phyloP scores from a whole-genome alignment of 2,329 filamentous ascomycete species.

The Aspergillus tubingensis region DNA sequence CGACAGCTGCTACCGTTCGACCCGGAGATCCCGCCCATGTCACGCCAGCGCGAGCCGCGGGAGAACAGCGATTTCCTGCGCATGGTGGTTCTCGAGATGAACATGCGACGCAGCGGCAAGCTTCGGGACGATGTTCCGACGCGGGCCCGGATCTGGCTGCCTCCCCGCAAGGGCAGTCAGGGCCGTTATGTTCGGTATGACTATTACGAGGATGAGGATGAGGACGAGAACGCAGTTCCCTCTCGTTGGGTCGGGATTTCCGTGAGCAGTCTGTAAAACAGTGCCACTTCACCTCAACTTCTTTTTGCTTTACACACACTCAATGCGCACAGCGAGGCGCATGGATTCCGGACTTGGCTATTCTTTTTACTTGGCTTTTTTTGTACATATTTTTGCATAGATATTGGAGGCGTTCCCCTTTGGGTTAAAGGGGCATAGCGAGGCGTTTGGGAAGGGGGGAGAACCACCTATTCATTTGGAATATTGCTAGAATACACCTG shows the following conservation, averaged over 20 bases:
- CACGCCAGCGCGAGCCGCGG: slow-evolving; percentile 62
- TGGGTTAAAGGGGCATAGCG: slow-evolving; percentile 3
- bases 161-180: slow-evolving; percentile 50
- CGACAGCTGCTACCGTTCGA: slow-evolving; percentile 40
- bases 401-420: neutral
- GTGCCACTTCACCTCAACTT: neutral
- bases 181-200: slow-evolving; percentile 17
- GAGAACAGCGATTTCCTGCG: slow-evolving; percentile 66
- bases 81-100: slow-evolving; percentile 67
- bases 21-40: slow-evolving; percentile 43
- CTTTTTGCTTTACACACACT: neutral
- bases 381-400: slow-evolving; percentile 2
- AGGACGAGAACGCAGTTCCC: slow-evolving; percentile 28
- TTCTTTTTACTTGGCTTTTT: neutral
- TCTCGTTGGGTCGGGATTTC: slow-evolving; percentile 34
- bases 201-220: slow-evolving; percentile 19
- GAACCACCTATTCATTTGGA: neutral
- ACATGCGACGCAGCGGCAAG: slow-evolving; percentile 66
- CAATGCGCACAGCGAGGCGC: slow-evolving; percentile 12
- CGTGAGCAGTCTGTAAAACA: slow-evolving; percentile 14
- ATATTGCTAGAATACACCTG: neutral
- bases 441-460: slow-evolving; percentile 10
- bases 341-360: slow-evolving; percentile 6
- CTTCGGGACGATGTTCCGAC: slow-evolving; percentile 58
- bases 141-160: slow-evolving; percentile 61